phyloP scores from a whole-genome alignment of 805 yeast genomes.

The Henningerozyma blattae region DNA sequence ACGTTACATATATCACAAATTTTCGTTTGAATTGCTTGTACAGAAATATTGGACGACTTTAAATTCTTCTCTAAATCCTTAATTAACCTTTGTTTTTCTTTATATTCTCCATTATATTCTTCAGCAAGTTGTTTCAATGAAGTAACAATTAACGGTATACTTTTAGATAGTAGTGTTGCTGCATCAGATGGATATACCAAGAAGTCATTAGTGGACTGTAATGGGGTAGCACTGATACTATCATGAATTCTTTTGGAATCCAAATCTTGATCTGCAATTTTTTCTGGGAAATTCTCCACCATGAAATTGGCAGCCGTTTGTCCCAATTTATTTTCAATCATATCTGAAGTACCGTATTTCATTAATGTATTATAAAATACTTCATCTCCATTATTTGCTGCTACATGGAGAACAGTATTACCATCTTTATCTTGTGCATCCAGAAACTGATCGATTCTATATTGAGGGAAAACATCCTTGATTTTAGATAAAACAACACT shows the following conservation, averaged over 20 bases:
- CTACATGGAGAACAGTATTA: constrained; percentile 82
- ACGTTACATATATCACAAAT: constrained; percentile 37
- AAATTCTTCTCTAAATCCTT: constrained; percentile 19
- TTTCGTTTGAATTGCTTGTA: constrained; percentile 11
- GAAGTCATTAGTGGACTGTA: constrained; percentile 8
- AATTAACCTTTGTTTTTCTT: constrained; percentile 32
- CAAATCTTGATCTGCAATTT: neutral
- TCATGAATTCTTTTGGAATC: constrained; percentile 28
- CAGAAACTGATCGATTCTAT: constrained; percentile 40
- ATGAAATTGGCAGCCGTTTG: constrained; percentile 19
- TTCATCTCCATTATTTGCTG: constrained; percentile 63
- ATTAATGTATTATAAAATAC: constrained; percentile 18
- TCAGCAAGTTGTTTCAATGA: constrained; percentile 34
- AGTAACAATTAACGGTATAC: constrained; percentile 17
- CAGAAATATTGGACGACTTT: constrained; percentile 13
- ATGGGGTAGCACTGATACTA: neutral
- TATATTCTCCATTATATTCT: constrained; percentile 39
- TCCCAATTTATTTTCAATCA: constrained; percentile 33
- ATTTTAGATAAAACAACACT: constrained; percentile 66
- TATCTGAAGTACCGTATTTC: constrained; percentile 26
- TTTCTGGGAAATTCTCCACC: constrained; percentile 24
- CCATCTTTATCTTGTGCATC: constrained; percentile 71
- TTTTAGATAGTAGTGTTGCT: constrained; percentile 19
- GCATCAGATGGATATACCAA: constrained; percentile 23
- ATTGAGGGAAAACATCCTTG: constrained; percentile 49